Evolutionary conservation across 306 rosid genomes (phyloP).

Genomic region (Cicer bijugum): DNA sequence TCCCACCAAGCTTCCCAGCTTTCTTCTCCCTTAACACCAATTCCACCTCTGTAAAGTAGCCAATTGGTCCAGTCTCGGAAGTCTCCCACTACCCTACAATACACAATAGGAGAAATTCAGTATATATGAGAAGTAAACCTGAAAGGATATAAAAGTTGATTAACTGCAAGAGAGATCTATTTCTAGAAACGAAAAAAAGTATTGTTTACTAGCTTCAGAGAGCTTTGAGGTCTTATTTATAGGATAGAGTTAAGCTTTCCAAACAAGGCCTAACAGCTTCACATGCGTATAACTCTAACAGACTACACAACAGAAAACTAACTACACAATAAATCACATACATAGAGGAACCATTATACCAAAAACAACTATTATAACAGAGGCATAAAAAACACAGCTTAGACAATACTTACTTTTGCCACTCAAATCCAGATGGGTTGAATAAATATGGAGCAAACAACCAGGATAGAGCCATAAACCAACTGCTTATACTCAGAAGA

Average conservation of each 20-base stretch:
- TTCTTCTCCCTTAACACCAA: slow-evolving; percentile 97
- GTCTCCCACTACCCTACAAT: slow-evolving; percentile 78
- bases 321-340: not conserved
- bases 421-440: slow-evolving; percentile 98
- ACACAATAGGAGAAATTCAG: slow-evolving; percentile 42
- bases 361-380: not conserved
- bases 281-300: not conserved
- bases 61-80: slow-evolving; percentile 97
- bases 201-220: slow-evolving; percentile 1
- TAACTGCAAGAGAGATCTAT: not conserved
- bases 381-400: slow-evolving; percentile 3
- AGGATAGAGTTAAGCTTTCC: not conserved
- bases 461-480: slow-evolving; percentile 99
- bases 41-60: slow-evolving; percentile 93
- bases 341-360: not conserved
- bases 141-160: slow-evolving; percentile 8
- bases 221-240: not conserved
- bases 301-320: not conserved
- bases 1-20: slow-evolving; percentile 99
- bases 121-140: slow-evolving; percentile 6
- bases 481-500: slow-evolving; percentile 85
- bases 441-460: slow-evolving; percentile 94
- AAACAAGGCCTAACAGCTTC: not conserved
- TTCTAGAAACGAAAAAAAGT: not conserved
- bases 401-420: slow-evolving; percentile 83